A percentile compares a stretch with the other conserved stretches of the same genome.
These are phyloP conservation scores for Fusarium equiseti DNA, from an alignment of 2,329 filamentous ascomycete species.

Conservation along the genomic window DNA sequence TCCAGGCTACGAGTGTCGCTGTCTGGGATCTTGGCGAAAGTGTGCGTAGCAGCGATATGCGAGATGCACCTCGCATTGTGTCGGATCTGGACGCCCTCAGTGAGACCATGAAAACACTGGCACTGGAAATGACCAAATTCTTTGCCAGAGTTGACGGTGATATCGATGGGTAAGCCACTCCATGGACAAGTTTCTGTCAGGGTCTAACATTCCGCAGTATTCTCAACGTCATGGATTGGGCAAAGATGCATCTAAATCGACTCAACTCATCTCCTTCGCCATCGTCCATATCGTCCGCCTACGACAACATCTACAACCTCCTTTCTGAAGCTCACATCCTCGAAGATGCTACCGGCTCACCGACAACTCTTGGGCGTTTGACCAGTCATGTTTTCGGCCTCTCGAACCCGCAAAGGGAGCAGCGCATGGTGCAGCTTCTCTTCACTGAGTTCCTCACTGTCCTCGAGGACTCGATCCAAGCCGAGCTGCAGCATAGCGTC, in stretches of 20 bases:
- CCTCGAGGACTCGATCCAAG: conserved; percentile 89
- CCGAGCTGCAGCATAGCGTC: conserved; percentile 83
- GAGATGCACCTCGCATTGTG: conserved; percentile 87
- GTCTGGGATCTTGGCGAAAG: conserved; percentile 96
- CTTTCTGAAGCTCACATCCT: conserved; percentile 74
- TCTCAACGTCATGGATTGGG: conserved; percentile 96
- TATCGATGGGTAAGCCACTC: conserved; percentile 76
- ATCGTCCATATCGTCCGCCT: conserved; percentile 72
- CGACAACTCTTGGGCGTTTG: conserved; percentile 76
- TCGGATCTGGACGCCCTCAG: conserved; percentile 86
- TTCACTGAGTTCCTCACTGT: conserved; percentile 87
- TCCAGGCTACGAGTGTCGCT: conserved; percentile 91
- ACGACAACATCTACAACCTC: conserved; percentile 85
- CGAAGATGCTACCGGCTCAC: conserved; percentile 65
- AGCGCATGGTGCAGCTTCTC: conserved; percentile 83
- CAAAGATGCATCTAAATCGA: conserved; percentile 82
- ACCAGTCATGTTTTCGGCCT: conserved; percentile 82
- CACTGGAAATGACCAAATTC: conserved; percentile 88
- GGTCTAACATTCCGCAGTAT: conserved; percentile 66
- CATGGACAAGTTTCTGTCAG: not conserved
- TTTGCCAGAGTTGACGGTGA: conserved; percentile 95
- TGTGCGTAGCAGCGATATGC: conserved; percentile 90
- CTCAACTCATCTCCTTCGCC: conserved; percentile 72
- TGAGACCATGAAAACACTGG: conserved; percentile 85
- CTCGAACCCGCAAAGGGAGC: conserved; percentile 83